phyloP scores from a whole-genome alignment of 1,284 basidiomycete genomes.

The Malassezia yamatoensis region DNA sequence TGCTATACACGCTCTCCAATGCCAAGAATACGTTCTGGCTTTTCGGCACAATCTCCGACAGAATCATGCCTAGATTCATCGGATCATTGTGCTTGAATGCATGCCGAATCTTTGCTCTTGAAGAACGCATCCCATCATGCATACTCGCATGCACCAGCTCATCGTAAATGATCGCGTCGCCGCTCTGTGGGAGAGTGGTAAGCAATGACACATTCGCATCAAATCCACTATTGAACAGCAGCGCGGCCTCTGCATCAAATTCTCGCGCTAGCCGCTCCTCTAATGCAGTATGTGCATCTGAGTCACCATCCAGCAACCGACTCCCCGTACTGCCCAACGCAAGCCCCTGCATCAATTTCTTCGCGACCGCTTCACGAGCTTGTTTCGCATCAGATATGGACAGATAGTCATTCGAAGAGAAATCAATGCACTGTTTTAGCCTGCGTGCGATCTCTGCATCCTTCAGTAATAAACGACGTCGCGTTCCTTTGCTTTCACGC shows the following conservation, averaged over 20 bases:
- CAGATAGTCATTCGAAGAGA: constrained; percentile 87
- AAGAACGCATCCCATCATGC: constrained; percentile 73
- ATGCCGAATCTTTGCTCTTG: constrained; percentile 52
- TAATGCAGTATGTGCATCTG: constrained; percentile 24
- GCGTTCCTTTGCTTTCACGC: constrained; percentile 29
- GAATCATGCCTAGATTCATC: not conserved
- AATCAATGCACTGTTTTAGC: constrained; percentile 53
- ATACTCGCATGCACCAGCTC: constrained; percentile 83
- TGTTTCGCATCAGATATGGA: constrained; percentile 61
- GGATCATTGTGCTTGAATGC: constrained; percentile 70
- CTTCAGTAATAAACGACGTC: constrained; percentile 28
- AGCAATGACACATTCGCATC: constrained; percentile 89
- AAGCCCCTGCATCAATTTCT: constrained; percentile 43
- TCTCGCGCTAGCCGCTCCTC: constrained; percentile 28
- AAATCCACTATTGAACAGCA: constrained; percentile 89
- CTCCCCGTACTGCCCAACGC: constrained; percentile 70
- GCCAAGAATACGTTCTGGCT: constrained; percentile 53
- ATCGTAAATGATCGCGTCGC: constrained; percentile 73
- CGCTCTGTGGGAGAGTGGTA: constrained; percentile 65
- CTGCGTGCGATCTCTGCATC: not conserved
- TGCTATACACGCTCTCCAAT: constrained; percentile 80
- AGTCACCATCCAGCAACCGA: constrained; percentile 70
- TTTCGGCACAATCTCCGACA: not conserved
- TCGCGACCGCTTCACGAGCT: constrained; percentile 48
- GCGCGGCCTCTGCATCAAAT: constrained; percentile 51